These are phyloP conservation scores for Gossypium mustelinum DNA, from an alignment of 345 rosid species.

Conservation along the genomic window DNA sequence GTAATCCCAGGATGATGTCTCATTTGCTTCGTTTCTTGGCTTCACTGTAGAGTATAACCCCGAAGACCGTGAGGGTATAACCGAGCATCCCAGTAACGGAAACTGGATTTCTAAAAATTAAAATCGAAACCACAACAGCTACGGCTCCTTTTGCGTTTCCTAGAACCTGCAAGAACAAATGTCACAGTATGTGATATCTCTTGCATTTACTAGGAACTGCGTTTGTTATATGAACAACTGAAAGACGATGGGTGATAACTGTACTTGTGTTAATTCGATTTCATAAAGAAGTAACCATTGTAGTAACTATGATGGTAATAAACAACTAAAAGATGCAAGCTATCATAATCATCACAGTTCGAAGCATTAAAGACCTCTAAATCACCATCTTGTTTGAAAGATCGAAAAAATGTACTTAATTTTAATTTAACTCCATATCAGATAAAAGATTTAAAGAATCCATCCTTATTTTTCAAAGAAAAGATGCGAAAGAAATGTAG, in stretches of 20 bases:
- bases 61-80: constrained; percentile 77
- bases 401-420: no score
- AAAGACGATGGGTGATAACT: not conserved
- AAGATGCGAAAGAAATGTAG: not conserved
- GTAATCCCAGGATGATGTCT: not conserved
- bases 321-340: not conserved
- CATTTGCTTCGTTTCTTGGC: constrained; percentile 93
- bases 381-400: not conserved
- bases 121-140: constrained; percentile 92
- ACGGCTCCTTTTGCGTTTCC: constrained; percentile 99
- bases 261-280: not conserved
- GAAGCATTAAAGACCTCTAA: not conserved
- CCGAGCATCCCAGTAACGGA: constrained; percentile 98
- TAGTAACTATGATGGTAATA: not conserved
- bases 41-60: constrained; percentile 95
- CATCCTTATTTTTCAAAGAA: not conserved
- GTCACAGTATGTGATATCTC: not conserved
- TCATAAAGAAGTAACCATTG: not conserved
- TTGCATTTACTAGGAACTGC: not conserved
- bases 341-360: no score
- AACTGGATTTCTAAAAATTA: constrained; percentile 92
- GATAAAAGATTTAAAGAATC: not conserved
- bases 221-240: not conserved
- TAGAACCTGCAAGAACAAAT: constrained; percentile 53
- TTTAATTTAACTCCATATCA: no score